phyloP scores from a whole-genome alignment of 768 basidiomycete species.

The Panus rudis region DNA sequence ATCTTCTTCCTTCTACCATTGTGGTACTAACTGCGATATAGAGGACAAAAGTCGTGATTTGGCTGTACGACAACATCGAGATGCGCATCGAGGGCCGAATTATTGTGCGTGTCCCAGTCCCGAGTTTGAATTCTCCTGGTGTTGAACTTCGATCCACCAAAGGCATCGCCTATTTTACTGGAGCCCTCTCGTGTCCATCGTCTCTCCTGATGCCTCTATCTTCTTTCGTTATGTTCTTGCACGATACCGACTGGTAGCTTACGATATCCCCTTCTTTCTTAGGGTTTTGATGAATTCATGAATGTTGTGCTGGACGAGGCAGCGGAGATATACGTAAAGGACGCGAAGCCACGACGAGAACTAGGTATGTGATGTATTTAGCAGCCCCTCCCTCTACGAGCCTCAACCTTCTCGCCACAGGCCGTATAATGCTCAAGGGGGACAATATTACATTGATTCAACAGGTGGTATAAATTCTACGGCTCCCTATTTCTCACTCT shows the following conservation, averaged over 20 bases:
- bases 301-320: constrained; percentile 95
- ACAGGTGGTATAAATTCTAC: constrained; percentile 34
- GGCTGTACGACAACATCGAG: constrained; percentile 95
- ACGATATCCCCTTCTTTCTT: constrained; percentile 18
- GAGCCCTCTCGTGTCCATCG: constrained; percentile 12
- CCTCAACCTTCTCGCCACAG: constrained; percentile 32
- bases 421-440: constrained; percentile 92
- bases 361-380: constrained; percentile 52
- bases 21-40: constrained; percentile 25
- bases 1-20: constrained; percentile 7
- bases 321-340: constrained; percentile 85
- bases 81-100: constrained; percentile 96
- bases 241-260: neutral
- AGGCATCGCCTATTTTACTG: constrained; percentile 25
- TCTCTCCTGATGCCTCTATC: constrained; percentile 8
- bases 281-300: constrained; percentile 99
- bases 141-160: constrained; percentile 34
- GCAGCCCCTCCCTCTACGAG: constrained; percentile 2
- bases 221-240: constrained; percentile 3
- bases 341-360: constrained; percentile 75
- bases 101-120: constrained; percentile 58
- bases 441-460: constrained; percentile 99
- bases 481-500: neutral
- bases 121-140: constrained; percentile 24
- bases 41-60: constrained; percentile 83